phyloP scores from a whole-genome alignment of 176 grass and related monocot species.

The Olyra latifolia region DNA sequence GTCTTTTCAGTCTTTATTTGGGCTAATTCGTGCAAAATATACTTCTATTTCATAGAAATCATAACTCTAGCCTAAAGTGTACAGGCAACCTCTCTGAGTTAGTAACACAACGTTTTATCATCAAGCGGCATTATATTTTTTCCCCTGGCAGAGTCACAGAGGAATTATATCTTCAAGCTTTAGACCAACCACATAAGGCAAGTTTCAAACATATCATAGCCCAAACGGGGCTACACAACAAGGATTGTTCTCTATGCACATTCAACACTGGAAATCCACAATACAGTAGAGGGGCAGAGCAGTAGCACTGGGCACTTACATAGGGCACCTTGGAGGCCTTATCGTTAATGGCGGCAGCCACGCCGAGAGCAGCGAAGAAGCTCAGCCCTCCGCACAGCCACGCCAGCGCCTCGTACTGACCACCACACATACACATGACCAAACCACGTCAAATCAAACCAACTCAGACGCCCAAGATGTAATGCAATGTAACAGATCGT shows the following conservation, averaged over 20 bases:
- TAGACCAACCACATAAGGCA: background rate
- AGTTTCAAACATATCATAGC: slow-evolving; percentile 8
- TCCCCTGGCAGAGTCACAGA: background rate
- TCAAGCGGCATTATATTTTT: background rate
- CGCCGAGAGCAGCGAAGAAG: slow-evolving; percentile 69
- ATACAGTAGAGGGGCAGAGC: background rate
- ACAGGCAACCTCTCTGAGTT: background rate
- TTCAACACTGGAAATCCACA: background rate
- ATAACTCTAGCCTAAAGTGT: background rate
- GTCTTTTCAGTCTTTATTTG: background rate
- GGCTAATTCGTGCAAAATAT: background rate
- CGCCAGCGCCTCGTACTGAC: slow-evolving; percentile 84
- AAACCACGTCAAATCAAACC: slow-evolving; percentile 38
- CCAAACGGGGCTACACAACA: background rate
- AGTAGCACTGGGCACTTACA: slow-evolving; percentile 52
- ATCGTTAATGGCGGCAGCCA: slow-evolving; percentile 70
- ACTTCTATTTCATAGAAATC: background rate
- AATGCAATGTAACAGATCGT: background rate
- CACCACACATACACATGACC: slow-evolving; percentile 3
- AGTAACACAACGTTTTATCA: background rate
- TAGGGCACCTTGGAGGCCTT: slow-evolving; percentile 91
- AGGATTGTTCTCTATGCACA: background rate
- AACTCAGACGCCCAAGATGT: background rate
- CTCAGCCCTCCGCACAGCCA: slow-evolving; percentile 90
- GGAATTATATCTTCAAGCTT: background rate